Base-by-base conservation (phyloP, 345 rosid species). In the Eucalyptus curtisii region DNA sequence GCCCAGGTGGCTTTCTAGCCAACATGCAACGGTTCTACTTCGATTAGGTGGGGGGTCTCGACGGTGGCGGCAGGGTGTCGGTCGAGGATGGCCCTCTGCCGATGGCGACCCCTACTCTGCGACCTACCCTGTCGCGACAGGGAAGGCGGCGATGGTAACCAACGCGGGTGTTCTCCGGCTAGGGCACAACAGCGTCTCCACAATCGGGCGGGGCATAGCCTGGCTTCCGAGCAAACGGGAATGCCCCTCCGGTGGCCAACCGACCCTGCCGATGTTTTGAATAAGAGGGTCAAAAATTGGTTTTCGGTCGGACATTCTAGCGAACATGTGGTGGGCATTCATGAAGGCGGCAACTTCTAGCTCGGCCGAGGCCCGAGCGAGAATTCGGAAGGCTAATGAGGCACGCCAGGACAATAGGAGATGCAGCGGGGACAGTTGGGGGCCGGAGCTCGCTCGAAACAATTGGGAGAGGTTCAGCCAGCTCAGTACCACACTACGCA, bases 21-120 rank as follows among this genome's bases (percentile, higher is more conserved):
- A 19, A 0, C 10, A 19, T n/a, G n/a, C 24, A 0, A 52, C 0
- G 24, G 0, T 52, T 52, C 1, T 52, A 0, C 55, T 52, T 52
- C 24, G 24, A 2, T 52, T 52, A 19, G 0, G 24, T 7, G 4
- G 10, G 55, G 55, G 55, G 10, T 52, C 24, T 52, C 4, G 0
- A 4, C 10, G 1, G 22, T 0, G 0, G 2, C 0, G 55, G 4
- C 4, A 7, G 4, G 55, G 24, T 52, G 55, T 52, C 0, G 2
- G 2, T 52, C 24, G 4, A 52, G 55, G 24, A 7, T 2, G 7
- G 2, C 55, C 24, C 55, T 19, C 10, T 10, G 1, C 10, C 10
- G 1, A 4, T 3, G 8, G 0, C 9, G 0, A 52, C 10, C 24
- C 55, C 55, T 17, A 1, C 55, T 52, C 2, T 0, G 0, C 24